These are phyloP conservation scores for Solanum appendiculatum DNA, from an alignment of 257 asterid species.

Conservation along the genomic window DNA sequence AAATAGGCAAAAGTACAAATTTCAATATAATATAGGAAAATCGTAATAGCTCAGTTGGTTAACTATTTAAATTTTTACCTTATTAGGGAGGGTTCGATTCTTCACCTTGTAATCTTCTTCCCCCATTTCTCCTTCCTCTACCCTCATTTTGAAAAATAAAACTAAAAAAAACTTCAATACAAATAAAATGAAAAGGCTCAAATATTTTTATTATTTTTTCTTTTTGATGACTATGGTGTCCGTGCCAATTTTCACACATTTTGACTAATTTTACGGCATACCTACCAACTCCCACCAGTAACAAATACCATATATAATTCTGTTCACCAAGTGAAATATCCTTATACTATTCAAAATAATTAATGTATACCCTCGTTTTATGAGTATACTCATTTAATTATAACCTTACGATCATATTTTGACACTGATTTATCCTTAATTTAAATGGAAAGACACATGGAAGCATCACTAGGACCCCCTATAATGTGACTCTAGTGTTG, in stretches of 20 bases:
- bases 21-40: neutral
- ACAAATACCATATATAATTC: too few relatives aligned
- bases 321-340: too few relatives aligned
- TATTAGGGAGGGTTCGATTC: too few relatives aligned
- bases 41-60: too few relatives aligned
- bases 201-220: too few relatives aligned
- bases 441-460: neutral
- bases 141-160: neutral
- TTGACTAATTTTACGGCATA: too few relatives aligned
- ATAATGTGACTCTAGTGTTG: neutral
- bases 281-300: neutral
- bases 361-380: neutral
- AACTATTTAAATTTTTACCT: too few relatives aligned
- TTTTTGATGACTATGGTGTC: neutral
- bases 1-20: neutral
- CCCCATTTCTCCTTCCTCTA: neutral
- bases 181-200: neutral
- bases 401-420: neutral
- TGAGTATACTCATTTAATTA: neutral
- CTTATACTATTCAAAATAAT: neutral
- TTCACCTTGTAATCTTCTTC: neutral
- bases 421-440: neutral
- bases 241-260: accelerated
- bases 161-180: neutral
- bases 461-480: neutral